These are phyloP conservation scores for Xylaria hypoxylon DNA, from an alignment of 2,329 filamentous ascomycete genomes.

Conservation along the genomic window DNA sequence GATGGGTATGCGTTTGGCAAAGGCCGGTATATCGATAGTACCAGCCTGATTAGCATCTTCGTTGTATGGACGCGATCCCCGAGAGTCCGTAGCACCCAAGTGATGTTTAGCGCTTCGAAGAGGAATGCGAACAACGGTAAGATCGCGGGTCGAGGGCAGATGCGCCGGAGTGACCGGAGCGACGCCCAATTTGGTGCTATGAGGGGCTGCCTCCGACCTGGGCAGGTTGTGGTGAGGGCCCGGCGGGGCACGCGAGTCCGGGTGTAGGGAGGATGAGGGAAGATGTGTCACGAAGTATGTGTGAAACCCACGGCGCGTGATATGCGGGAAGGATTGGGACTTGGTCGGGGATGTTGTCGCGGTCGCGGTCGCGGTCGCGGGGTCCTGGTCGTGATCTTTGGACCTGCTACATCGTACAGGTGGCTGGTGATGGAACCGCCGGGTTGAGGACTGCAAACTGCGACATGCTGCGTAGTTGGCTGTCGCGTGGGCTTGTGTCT, in stretches of 20 bases:
- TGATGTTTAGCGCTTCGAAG: slow-evolving; percentile 95
- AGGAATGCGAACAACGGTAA: slow-evolving; percentile 95
- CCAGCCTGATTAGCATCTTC: slow-evolving; percentile 96
- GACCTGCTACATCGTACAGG: slow-evolving; percentile 12
- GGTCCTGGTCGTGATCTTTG: slow-evolving; percentile 11
- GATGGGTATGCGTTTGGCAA: slow-evolving; percentile 84
- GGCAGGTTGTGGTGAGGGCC: slow-evolving; percentile 87
- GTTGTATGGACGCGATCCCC: slow-evolving; percentile 88
- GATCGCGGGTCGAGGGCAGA: slow-evolving; percentile 74
- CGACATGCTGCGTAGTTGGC: slow-evolving; percentile 13
- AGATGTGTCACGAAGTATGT: slow-evolving; percentile 98
- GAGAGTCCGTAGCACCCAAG: slow-evolving; percentile 82
- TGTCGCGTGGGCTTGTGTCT: slow-evolving; percentile 36
- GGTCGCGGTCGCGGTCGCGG: neutral
- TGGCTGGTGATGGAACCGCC: slow-evolving; percentile 32
- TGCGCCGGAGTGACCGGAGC: slow-evolving; percentile 70
- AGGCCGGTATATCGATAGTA: slow-evolving; percentile 91
- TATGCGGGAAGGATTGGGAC: slow-evolving; percentile 26
- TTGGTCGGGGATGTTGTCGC: slow-evolving; percentile 1
- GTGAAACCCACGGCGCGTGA: slow-evolving; percentile 73
- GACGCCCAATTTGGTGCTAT: slow-evolving; percentile 67
- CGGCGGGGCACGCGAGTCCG: slow-evolving; percentile 75
- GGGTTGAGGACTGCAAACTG: slow-evolving; percentile 20
- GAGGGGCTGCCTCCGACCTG: slow-evolving; percentile 83
- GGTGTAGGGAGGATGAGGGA: slow-evolving; percentile 91